A percentile compares a stretch with the other conserved stretches of the same genome.
These are phyloP conservation scores for Fonsecaea pedrosoi DNA, from an alignment of 2,329 filamentous ascomycete genomes.

Conservation along the genomic window DNA sequence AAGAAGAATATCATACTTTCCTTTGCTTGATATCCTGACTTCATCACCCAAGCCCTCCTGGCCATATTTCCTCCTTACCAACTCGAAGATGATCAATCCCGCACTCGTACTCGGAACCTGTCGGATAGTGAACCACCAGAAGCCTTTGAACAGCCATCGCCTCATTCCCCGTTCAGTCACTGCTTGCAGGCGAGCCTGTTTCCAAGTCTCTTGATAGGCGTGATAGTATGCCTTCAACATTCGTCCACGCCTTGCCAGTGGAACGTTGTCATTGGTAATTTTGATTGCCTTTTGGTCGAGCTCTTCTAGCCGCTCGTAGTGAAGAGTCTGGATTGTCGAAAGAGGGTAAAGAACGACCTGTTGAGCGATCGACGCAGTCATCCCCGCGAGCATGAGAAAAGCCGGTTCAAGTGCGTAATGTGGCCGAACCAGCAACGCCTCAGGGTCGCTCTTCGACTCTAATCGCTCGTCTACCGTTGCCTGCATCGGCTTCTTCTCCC, in stretches of 20 bases:
- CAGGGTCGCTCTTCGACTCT: neutral
- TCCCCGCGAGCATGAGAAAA: slow-evolving; percentile 66
- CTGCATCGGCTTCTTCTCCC: slow-evolving; percentile 10
- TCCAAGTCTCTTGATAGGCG: slow-evolving; percentile 66
- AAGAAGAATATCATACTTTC: slow-evolving; percentile 66
- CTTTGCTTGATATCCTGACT: slow-evolving; percentile 57
- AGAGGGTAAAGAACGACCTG: slow-evolving; percentile 66
- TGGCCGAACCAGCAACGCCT: slow-evolving; percentile 58
- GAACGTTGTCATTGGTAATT: slow-evolving; percentile 38
- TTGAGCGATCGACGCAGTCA: slow-evolving; percentile 64
- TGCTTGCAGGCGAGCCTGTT: slow-evolving; percentile 58
- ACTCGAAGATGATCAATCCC: slow-evolving; percentile 69
- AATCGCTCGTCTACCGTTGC: neutral
- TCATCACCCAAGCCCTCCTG: slow-evolving; percentile 54
- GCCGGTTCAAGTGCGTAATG: slow-evolving; percentile 69
- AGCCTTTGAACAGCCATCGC: slow-evolving; percentile 64
- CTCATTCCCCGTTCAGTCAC: slow-evolving; percentile 60
- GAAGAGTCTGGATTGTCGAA: slow-evolving; percentile 64
- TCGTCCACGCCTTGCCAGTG: slow-evolving; percentile 43
- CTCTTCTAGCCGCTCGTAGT: slow-evolving; percentile 65
- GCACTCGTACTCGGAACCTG: slow-evolving; percentile 70
- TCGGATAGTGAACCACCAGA: slow-evolving; percentile 62
- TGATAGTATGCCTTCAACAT: slow-evolving; percentile 64
- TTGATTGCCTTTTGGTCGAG: slow-evolving; percentile 60
- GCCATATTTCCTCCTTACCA: slow-evolving; percentile 67